phyloP scores from a whole-genome alignment of 805 yeast genomes.

The Danielozyma ontarioensis region DNA sequence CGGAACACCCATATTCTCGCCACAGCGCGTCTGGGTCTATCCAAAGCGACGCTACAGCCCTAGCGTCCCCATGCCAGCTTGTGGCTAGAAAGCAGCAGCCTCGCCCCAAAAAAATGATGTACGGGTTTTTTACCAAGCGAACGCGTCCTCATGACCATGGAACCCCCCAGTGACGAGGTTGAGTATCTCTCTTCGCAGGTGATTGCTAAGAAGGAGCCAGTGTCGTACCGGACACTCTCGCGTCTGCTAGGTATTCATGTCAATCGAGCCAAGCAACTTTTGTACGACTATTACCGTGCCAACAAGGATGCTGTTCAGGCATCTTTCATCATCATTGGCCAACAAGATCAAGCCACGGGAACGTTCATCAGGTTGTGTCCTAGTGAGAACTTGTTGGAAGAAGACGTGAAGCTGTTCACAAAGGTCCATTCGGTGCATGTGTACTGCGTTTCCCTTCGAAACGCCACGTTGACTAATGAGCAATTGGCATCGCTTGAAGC shows the following conservation, averaged over 20 bases:
- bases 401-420: constrained; percentile 21
- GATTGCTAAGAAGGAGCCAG: constrained; percentile 3
- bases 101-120: too few species aligned
- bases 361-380: constrained; percentile 16
- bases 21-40: too few species aligned
- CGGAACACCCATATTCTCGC: too few species aligned
- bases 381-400: constrained; percentile 18
- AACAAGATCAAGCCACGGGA: constrained; percentile 7
- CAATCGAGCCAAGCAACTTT: constrained; percentile 31
- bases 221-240: constrained; percentile 40
- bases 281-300: constrained; percentile 32
- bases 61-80: too few species aligned
- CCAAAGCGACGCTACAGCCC: too few species aligned
- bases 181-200: neutral
- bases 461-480: constrained; percentile 1
- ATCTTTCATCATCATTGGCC: constrained; percentile 38
- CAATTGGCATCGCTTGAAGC: constrained; percentile 6
- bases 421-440: constrained; percentile 30
- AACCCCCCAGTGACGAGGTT: neutral
- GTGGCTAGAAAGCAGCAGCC: too few species aligned
- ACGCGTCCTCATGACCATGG: neutral
- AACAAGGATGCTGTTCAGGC: constrained; percentile 34
- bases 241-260: constrained; percentile 35
- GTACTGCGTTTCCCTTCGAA: constrained; percentile 23
- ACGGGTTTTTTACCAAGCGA: too few species aligned